Evolutionary conservation across 2,329 filamentous ascomycete species (phyloP).

Genomic region (Macrophomina tecta): DNA sequence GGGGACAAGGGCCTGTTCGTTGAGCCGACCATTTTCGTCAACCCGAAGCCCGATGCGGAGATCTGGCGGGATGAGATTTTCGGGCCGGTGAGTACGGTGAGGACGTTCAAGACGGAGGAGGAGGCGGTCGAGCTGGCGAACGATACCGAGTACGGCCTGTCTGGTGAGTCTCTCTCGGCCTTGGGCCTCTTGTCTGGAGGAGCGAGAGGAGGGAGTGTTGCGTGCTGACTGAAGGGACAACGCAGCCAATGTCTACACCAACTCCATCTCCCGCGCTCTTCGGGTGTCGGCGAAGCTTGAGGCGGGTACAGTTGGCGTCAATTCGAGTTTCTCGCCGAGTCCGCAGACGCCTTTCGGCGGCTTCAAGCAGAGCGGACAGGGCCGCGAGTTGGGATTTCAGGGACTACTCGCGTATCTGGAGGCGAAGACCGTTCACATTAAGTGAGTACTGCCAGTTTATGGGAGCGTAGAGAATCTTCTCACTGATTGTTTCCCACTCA

Average conservation of each 20-base stretch:
- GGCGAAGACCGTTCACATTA: constrained; percentile 41
- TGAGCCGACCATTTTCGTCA: constrained; percentile 42
- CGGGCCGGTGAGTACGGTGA: constrained; percentile 39
- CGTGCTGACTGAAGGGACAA: too few species aligned
- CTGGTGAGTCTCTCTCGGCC: constrained; percentile 28
- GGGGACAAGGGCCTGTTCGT: constrained; percentile 40
- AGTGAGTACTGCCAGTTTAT: constrained; percentile 16
- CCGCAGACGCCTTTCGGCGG: constrained; percentile 41
- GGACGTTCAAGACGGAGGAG: constrained; percentile 43
- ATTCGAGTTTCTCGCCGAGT: constrained; percentile 34
- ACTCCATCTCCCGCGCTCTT: constrained; percentile 36
- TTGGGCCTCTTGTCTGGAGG: too few species aligned
- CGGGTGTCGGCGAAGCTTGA: constrained; percentile 40
- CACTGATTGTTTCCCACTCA: neutral
- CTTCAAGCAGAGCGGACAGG: constrained; percentile 41
- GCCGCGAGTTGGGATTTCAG: constrained; percentile 38
- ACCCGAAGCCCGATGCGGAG: constrained; percentile 35
- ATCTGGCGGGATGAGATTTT: constrained; percentile 44
- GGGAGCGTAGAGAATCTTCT: neutral
- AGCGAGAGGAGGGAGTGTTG: neutral
- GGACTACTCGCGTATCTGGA: constrained; percentile 44
- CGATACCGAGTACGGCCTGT: constrained; percentile 40
- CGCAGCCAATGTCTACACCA: constrained; percentile 29
- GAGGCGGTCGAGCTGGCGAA: constrained; percentile 42
- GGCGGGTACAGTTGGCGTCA: constrained; percentile 42